Conservation (phyloP, 225 moss, liverwort and hornwort species). For the Pseudoscleropodium purum region DNA sequence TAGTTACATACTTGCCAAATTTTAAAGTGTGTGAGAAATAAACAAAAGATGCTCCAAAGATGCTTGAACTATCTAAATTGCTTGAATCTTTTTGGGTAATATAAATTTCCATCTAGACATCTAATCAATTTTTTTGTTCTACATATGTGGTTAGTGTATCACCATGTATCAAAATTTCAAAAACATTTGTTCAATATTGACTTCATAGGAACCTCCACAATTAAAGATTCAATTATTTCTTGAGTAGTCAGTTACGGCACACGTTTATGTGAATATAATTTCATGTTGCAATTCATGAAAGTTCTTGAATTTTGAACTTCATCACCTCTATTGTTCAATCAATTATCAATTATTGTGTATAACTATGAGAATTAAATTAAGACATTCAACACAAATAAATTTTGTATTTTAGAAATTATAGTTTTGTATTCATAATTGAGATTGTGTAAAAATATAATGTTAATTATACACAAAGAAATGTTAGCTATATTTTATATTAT, state of each 20-base stretch:
- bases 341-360: not conserved
- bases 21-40: not conserved
- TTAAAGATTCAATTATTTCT: not conserved
- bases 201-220: not conserved
- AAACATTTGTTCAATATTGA: not conserved
- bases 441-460: not conserved
- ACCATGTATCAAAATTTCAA: not conserved
- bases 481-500: fast-evolving
- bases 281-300: not conserved
- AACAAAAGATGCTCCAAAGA: not conserved
- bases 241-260: not conserved
- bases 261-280: not conserved
- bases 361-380: not conserved
- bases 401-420: not conserved
- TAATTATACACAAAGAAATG: too few relatives aligned
- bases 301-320: not conserved
- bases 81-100: too few relatives aligned
- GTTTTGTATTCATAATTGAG: not conserved
- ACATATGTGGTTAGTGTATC: fast-evolving
- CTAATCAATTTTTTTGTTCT: fast-evolving
- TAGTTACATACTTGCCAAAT: not conserved
- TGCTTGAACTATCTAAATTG: fast-evolving
- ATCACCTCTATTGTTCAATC: not conserved
- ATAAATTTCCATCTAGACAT: too few relatives aligned
- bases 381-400: not conserved